Conservation (phyloP, 2,329 filamentous ascomycete genomes). For the Gaeumannomyces sp. region DNA sequence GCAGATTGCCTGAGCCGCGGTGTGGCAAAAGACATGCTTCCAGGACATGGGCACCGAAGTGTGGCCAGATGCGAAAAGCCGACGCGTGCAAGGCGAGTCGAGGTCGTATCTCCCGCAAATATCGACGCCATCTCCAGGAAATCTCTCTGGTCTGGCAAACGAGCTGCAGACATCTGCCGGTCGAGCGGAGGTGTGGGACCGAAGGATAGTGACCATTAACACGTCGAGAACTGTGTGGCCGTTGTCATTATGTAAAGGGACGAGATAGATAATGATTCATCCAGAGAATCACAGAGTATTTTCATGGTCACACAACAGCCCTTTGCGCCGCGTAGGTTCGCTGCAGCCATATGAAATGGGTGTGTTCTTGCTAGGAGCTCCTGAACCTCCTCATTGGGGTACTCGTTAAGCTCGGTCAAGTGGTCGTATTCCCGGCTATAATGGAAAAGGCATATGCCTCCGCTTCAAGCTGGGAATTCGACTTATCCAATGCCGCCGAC, state of each 20-base stretch:
- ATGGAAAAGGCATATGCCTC: background rate
- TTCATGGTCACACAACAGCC: conserved; percentile 6
- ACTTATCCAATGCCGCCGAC: background rate
- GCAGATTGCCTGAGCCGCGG: conserved; percentile 12
- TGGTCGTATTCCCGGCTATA: background rate
- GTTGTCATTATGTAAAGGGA: background rate
- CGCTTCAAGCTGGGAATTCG: background rate
- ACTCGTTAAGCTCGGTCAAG: background rate
- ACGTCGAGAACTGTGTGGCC: conserved; percentile 10
- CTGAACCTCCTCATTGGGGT: background rate
- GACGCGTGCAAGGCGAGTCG: conserved; percentile 8
- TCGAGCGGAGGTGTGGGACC: conserved; percentile 7
- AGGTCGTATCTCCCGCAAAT: conserved; percentile 12
- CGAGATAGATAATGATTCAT: background rate
- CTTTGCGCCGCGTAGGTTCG: conserved; percentile 6
- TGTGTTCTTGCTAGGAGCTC: background rate
- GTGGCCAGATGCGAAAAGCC: conserved; percentile 5
- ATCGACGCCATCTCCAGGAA: conserved; percentile 12
- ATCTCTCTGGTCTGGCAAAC: conserved; percentile 1
- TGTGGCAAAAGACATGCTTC: conserved; percentile 15
- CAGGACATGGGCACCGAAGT: conserved; percentile 9
- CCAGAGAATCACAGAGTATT: accelerated
- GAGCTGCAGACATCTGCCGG: conserved; percentile 8
- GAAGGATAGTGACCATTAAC: conserved; percentile 9
- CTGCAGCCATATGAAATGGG: conserved; percentile 9